A percentile compares a stretch with the other conserved stretches of the same genome.
Evolutionary conservation across 73 alveolate species (phyloP).

Genomic region (Paramecium octaurelia): DNA sequence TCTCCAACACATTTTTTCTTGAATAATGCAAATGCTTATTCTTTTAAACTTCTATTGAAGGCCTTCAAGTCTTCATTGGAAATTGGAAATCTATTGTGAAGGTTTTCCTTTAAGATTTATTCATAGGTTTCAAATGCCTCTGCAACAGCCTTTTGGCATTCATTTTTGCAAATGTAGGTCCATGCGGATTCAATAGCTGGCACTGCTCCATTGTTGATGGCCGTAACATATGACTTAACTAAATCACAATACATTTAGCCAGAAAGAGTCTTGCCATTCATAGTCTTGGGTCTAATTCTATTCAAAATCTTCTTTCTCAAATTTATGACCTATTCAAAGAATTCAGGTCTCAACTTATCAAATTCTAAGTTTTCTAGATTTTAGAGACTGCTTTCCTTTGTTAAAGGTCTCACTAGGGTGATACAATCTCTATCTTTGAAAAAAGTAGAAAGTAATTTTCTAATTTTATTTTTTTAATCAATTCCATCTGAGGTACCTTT

Average conservation of each 20-base stretch:
- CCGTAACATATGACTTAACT: slow-evolving; percentile 70
- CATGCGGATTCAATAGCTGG: slow-evolving; percentile 83
- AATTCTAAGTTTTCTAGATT: slow-evolving; percentile 79
- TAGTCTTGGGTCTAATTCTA: slow-evolving; percentile 84
- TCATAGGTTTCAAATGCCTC: slow-evolving; percentile 71
- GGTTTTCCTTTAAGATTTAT: slow-evolving; percentile 46
- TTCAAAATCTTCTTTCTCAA: slow-evolving; percentile 85
- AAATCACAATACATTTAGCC: slow-evolving; percentile 84
- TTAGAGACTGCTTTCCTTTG: slow-evolving; percentile 88
- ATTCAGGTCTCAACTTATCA: slow-evolving; percentile 92
- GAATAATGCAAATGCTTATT: slow-evolving; percentile 70
- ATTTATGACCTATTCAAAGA: slow-evolving; percentile 85
- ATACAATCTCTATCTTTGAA: slow-evolving; percentile 96
- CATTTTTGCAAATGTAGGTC: slow-evolving; percentile 80
- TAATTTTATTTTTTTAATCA: slow-evolving; percentile 90
- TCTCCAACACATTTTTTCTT: slow-evolving; percentile 74
- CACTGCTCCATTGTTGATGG: slow-evolving; percentile 86
- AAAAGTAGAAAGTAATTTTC: slow-evolving; percentile 90
- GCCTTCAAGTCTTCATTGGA: slow-evolving; percentile 70
- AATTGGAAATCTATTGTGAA: slow-evolving; percentile 58
- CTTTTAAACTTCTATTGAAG: slow-evolving; percentile 71
- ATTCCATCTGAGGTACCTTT: slow-evolving; percentile 82
- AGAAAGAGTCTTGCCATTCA: slow-evolving; percentile 84
- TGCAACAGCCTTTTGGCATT: slow-evolving; percentile 67
- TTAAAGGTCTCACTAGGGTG: slow-evolving; percentile 95